phyloP scores from a whole-genome alignment of 805 yeast species.

The Yamadazyma endophytica region DNA sequence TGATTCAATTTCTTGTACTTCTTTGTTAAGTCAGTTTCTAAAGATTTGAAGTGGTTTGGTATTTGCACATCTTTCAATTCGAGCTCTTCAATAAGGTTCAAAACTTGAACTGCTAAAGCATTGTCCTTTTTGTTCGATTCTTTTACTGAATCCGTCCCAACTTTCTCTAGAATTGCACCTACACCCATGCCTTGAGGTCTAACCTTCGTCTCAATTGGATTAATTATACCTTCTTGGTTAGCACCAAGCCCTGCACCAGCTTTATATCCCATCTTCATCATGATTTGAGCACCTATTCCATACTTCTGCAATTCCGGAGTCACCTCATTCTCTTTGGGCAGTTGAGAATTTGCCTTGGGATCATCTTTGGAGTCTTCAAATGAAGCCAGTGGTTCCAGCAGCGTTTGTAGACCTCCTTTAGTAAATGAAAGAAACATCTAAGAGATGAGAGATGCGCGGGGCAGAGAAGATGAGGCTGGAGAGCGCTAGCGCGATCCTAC shows the following conservation, averaged over 20 bases:
- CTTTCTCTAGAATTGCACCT: slow-evolving; percentile 53
- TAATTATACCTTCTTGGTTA: slow-evolving; percentile 64
- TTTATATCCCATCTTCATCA: slow-evolving; percentile 83
- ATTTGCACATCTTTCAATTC: slow-evolving; percentile 30
- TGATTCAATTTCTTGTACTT: slow-evolving; percentile 12
- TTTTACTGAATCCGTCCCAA: slow-evolving; percentile 14
- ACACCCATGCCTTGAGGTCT: slow-evolving; percentile 71
- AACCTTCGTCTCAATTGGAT: slow-evolving; percentile 71
- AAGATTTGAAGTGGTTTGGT: slow-evolving; percentile 30
- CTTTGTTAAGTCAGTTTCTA: slow-evolving; percentile 8
- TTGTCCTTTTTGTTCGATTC: slow-evolving; percentile 1
- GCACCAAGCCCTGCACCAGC: slow-evolving; percentile 85
- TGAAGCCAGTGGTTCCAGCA: too few relatives aligned
- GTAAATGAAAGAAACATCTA: too few relatives aligned
- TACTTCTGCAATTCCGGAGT: slow-evolving; percentile 42
- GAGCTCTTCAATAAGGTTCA: slow-evolving; percentile 31
- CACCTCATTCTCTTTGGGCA: not conserved
- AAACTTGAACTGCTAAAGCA: slow-evolving; percentile 18
- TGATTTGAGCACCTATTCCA: slow-evolving; percentile 80
- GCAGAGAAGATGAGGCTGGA: too few relatives aligned
- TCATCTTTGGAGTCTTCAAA: too few relatives aligned
- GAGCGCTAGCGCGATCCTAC: too few relatives aligned
- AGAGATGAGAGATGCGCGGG: too few relatives aligned
- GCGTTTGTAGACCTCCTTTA: too few relatives aligned
- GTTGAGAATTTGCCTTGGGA: not conserved